Conservation (phyloP, 805 yeast genomes). For the Maudiozyma serrabonitensis region DNA sequence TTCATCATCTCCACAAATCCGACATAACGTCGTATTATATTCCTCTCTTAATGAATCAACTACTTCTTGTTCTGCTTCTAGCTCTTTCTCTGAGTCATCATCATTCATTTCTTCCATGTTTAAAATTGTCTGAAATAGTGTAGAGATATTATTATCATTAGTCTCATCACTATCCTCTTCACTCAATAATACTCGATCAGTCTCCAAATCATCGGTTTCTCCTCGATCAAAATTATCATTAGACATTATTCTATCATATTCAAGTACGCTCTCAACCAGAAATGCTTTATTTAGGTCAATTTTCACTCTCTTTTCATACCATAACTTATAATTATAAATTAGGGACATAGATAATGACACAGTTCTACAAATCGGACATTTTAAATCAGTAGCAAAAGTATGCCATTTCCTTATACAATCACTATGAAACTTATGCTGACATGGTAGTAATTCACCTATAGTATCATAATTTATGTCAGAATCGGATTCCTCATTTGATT, state of each 20-base stretch:
- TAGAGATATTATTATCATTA: background rate
- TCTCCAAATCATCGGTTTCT: background rate
- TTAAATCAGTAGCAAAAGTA: conserved; percentile 13
- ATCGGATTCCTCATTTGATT: background rate
- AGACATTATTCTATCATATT: background rate
- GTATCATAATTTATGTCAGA: conserved; percentile 8
- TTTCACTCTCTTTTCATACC: conserved; percentile 1
- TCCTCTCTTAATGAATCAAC: background rate
- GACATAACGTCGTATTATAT: conserved; percentile 4
- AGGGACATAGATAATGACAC: conserved; percentile 8
- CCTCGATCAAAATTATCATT: background rate
- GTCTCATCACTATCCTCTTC: background rate
- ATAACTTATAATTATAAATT: conserved; percentile 5
- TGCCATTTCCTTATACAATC: conserved; percentile 51
- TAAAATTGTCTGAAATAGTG: background rate
- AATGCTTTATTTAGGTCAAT: conserved; percentile 13
- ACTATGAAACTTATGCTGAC: conserved; percentile 49
- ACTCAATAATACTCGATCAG: background rate
- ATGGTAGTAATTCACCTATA: conserved; percentile 32
- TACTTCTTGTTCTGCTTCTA: conserved; percentile 3
- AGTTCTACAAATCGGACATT: conserved; percentile 25
- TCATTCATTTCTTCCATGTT: conserved; percentile 2
- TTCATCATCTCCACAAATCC: conserved; percentile 14
- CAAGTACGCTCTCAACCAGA: conserved; percentile 2
- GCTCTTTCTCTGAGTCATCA: background rate